Percentiles rank a stretch among this genome's conserved stretches.
Conservation (phyloP, 768 basidiomycete species). For the Rossbeevera mucosa region DNA sequence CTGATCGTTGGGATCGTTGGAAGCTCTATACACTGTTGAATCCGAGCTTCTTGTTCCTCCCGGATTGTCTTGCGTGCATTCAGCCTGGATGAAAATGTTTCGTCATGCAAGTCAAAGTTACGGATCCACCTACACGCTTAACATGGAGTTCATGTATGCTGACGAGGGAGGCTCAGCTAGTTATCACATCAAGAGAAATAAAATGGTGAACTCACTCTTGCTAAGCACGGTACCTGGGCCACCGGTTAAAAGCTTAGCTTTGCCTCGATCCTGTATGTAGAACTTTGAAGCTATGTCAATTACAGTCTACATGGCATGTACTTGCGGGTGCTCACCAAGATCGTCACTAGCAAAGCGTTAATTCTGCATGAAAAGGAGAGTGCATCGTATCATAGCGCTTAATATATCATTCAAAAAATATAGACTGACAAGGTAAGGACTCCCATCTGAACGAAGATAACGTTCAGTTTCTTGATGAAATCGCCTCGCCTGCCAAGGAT, state of each 20-base stretch:
- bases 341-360: conserved; percentile 5
- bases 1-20: background rate
- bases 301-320: background rate
- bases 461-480: conserved; percentile 13
- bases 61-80: conserved; percentile 18
- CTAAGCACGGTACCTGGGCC: conserved; percentile 12
- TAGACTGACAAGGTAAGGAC: conserved; percentile 14
- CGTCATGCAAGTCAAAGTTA: background rate
- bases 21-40: background rate
- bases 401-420: background rate
- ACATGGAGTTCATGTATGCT: conserved; percentile 25
- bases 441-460: conserved; percentile 19
- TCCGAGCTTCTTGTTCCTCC: conserved; percentile 7
- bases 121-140: conserved; percentile 18
- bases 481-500: conserved; percentile 1
- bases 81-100: background rate
- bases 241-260: conserved; percentile 3
- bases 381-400: background rate
- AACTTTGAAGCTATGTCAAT: conserved; percentile 12
- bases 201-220: conserved; percentile 12
- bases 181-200: background rate
- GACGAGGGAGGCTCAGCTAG: background rate
- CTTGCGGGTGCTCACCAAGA: conserved; percentile 7
- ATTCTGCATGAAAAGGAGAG: conserved; percentile 1
- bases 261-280: conserved; percentile 4